Evolutionary conservation across 768 basidiomycete species (phyloP).

Genomic region (Phaeotremella skinneri): DNA sequence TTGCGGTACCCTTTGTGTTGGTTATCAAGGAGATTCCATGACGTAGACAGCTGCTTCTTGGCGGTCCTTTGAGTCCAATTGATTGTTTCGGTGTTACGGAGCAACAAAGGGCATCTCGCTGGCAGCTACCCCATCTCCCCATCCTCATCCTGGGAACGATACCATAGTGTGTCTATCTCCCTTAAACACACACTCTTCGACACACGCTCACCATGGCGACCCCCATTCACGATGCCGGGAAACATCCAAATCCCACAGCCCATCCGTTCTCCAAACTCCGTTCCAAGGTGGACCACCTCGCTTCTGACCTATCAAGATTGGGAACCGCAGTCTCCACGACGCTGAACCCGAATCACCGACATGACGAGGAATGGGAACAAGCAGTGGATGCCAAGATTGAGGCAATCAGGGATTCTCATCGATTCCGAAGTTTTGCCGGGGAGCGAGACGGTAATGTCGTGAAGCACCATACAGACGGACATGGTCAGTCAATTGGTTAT

Average conservation of each 20-base stretch:
- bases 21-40: too few relatives aligned
- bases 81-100: too few relatives aligned
- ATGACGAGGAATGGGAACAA: slow-evolving; percentile 68
- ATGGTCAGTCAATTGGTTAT: slow-evolving; percentile 50
- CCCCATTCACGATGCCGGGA: slow-evolving; percentile 26
- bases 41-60: too few relatives aligned
- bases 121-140: too few relatives aligned
- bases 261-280: slow-evolving; percentile 34
- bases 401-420: slow-evolving; percentile 72
- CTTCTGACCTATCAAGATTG: slow-evolving; percentile 33
- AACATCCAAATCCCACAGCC: slow-evolving; percentile 26
- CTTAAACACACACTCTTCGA: neutral
- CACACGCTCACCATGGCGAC: slow-evolving; percentile 25
- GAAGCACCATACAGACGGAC: slow-evolving; percentile 93
- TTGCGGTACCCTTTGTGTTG: too few relatives aligned
- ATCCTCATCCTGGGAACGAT: too few relatives aligned
- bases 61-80: too few relatives aligned
- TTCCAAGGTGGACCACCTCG: slow-evolving; percentile 35
- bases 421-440: slow-evolving; percentile 79
- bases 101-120: too few relatives aligned
- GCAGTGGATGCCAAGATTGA: slow-evolving; percentile 59
- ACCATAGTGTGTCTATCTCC: neutral
- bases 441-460: slow-evolving; percentile 68
- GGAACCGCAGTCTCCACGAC: slow-evolving; percentile 42
- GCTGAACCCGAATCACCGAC: slow-evolving; percentile 49